Evolutionary conservation across 306 rosid genomes (phyloP), one percentile per base, ranked within the genome.

Genomic region (Alnus glutinosa): DNA sequence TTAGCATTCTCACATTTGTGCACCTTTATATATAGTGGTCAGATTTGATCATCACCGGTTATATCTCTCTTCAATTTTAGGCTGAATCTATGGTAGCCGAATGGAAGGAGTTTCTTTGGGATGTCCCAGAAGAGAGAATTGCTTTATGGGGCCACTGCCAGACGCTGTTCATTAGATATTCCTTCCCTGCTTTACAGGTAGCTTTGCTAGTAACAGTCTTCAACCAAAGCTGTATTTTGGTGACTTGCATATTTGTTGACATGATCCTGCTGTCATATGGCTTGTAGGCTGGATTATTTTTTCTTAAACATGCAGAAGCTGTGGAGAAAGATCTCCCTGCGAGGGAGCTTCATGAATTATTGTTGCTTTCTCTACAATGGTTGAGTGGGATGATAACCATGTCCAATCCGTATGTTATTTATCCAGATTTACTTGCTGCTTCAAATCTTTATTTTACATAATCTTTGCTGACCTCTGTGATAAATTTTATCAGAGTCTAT

Each of bases 101-200:
- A 80, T 94, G 98, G 98, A 91, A 92, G 85, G 98, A 92, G 81
- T 94, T 89, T 81, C 97, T 94, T 85, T 94, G 98, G 98, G 98
- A 94, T 80, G 98, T 94, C 75, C 95, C 97, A 61, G 98, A 94
- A 85, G 98, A 94, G 87, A 87, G 98, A 80, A 88, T 84, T 79
- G 98, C 98, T 71, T 82, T 94, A 80, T 94, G 98, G 98, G 84
- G 87, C 72, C 98, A 94, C 87, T 94, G 98, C 86, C 97, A 92
- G 84, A 78, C 93, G 10, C 89, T 94, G 50, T 94, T 94, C 85
- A 88, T 94, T 81, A 85, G 98, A 91, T 89, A 91, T 85, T 91
- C 97, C 82, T 91, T 94, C 80, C 98, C 98, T 75, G 86, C 97
- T 84, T 87, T 91, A 80, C 97, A 94, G 85, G 98, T 94, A 80